Evolutionary conservation across 2,329 filamentous ascomycete species (phyloP).

Genomic region (Aspergillus bombycis): DNA sequence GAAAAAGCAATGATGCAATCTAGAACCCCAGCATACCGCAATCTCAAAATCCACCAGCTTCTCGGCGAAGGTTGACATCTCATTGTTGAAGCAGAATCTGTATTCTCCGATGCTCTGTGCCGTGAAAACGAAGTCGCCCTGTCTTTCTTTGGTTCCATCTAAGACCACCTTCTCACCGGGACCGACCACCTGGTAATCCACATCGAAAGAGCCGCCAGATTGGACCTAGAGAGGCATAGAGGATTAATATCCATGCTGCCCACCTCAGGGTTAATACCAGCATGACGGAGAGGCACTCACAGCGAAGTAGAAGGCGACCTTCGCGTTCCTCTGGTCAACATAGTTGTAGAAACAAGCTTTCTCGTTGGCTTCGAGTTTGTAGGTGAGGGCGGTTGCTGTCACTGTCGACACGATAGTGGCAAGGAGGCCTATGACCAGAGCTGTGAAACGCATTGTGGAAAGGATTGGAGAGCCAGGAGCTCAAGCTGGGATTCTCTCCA

Average conservation of each 20-base stretch:
- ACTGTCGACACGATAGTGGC: conserved; percentile 71
- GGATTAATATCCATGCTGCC: background rate
- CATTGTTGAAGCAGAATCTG: conserved; percentile 97
- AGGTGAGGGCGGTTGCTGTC: conserved; percentile 89
- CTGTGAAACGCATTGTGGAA: conserved; percentile 65
- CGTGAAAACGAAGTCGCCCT: conserved; percentile 97
- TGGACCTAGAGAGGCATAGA: conserved; percentile 69
- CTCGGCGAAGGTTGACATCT: conserved; percentile 96
- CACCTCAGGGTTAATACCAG: background rate
- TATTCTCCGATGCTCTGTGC: conserved; percentile 87
- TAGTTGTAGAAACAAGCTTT: conserved; percentile 92
- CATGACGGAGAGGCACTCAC: conserved; percentile 59
- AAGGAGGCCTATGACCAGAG: conserved; percentile 68
- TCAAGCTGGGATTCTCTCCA: conserved; percentile 18
- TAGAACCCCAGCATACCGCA: conserved; percentile 62
- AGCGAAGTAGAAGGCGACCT: conserved; percentile 98
- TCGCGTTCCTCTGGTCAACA: conserved; percentile 76
- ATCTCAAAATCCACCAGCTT: conserved; percentile 99
- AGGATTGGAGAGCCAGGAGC: conserved; percentile 19
- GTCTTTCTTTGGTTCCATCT: conserved; percentile 85
- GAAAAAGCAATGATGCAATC: conserved; percentile 4
- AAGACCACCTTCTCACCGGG: conserved; percentile 80
- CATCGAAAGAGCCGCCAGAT: conserved; percentile 96
- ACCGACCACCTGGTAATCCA: conserved; percentile 87
- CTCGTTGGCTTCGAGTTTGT: conserved; percentile 87